Conservation (phyloP, 495 filamentous ascomycete species). For the Hypoxylon rickii region DNA sequence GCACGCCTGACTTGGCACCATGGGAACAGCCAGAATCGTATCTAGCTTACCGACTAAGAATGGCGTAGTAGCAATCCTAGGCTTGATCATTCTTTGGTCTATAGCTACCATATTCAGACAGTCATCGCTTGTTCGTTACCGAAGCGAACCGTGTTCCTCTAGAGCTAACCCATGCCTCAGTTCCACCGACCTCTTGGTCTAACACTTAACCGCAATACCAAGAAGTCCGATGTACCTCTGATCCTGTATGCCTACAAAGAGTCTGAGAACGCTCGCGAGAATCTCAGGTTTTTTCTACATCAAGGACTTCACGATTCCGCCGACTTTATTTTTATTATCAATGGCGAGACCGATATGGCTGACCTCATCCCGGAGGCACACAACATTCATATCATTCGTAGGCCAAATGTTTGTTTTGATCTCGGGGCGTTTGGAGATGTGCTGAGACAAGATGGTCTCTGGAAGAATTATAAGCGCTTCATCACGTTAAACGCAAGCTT, state of each 20-base stretch:
- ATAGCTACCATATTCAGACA: constrained; percentile 4
- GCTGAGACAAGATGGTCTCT: constrained; percentile 29
- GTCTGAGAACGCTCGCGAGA: constrained; percentile 23
- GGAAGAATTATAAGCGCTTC: constrained; percentile 39
- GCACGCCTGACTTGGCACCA: background rate
- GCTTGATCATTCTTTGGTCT: background rate
- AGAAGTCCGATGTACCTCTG: constrained; percentile 3
- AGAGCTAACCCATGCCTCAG: background rate
- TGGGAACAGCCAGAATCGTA: background rate
- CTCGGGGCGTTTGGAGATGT: constrained; percentile 40
- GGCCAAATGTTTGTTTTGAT: constrained; percentile 41
- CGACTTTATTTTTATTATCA: constrained; percentile 44
- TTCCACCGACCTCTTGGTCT: background rate
- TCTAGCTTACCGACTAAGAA: background rate
- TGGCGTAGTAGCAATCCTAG: background rate
- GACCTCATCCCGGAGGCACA: constrained; percentile 20
- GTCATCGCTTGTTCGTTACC: too few relatives aligned
- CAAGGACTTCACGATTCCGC: constrained; percentile 37
- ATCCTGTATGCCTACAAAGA: constrained; percentile 40
- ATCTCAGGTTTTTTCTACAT: constrained; percentile 38
- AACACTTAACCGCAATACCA: background rate
- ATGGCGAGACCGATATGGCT: constrained; percentile 32
- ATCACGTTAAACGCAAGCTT: constrained; percentile 44
- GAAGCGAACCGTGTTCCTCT: background rate
- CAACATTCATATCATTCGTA: constrained; percentile 34